A percentile compares a stretch with the other conserved stretches of the same genome.
phyloP scores from a whole-genome alignment of 2,329 filamentous ascomycete species.

The Xylariaceae sp. region DNA sequence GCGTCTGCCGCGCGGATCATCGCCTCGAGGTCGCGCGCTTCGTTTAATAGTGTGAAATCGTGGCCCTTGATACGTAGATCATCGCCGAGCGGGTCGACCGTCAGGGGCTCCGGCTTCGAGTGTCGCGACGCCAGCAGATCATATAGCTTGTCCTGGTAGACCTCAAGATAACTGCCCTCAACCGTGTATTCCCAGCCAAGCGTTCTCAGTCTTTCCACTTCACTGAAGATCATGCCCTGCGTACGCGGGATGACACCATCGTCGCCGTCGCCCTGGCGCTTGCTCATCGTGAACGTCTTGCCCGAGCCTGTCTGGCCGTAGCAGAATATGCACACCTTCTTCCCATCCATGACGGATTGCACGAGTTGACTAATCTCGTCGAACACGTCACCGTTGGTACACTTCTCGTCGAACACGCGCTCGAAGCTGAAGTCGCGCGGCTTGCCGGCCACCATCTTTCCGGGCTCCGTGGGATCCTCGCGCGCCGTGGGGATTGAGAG shows the following conservation, averaged over 20 bases:
- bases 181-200: slow-evolving; percentile 94
- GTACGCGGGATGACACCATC: slow-evolving; percentile 96
- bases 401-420: slow-evolving; percentile 74
- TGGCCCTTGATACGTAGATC: slow-evolving; percentile 31
- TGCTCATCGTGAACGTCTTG: slow-evolving; percentile 87
- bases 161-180: slow-evolving; percentile 92
- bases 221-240: slow-evolving; percentile 88
- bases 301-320: slow-evolving; percentile 97
- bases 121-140: slow-evolving; percentile 66
- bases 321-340: slow-evolving; percentile 98
- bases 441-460: slow-evolving; percentile 61
- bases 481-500: slow-evolving; percentile 79
- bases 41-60: slow-evolving; percentile 54
- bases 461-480: slow-evolving; percentile 66
- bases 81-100: slow-evolving; percentile 28
- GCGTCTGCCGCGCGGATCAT: slow-evolving; percentile 76
- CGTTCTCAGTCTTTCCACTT: slow-evolving; percentile 73
- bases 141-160: slow-evolving; percentile 96
- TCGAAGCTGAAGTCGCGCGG: slow-evolving; percentile 87
- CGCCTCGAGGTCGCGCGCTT: slow-evolving; percentile 69
- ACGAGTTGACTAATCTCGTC: slow-evolving; percentile 95
- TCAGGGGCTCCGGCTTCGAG: slow-evolving; percentile 64
- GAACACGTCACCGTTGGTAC: slow-evolving; percentile 81
- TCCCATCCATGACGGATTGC: slow-evolving; percentile 91
- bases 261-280: slow-evolving; percentile 49